Base-by-base conservation (phyloP, 164 flowering plant species). In the Paratinospora sagittata region DNA sequence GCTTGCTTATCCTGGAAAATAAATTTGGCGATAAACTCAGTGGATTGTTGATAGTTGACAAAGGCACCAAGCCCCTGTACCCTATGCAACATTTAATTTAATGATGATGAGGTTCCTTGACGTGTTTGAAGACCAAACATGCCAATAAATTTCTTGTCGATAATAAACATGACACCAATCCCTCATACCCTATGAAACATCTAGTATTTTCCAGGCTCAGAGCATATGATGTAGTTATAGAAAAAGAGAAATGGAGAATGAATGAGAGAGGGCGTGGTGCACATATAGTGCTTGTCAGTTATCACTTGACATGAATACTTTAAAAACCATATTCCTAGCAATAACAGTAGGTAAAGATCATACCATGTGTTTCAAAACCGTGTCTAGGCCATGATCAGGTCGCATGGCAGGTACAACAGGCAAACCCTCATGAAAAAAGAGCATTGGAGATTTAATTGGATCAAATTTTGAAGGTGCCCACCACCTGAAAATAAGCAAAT, bases 401-500 rank as follows among this genome's bases (percentile, higher is more conserved):
- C 78, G 43, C 34, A 87, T 27, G 24, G 92, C 92, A 79, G 98
- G 99, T 33, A 86, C 72, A 66, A 91, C 73, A 60, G 99, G 98
- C 76, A 71, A 71, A 64, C 92, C 93, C 27, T 84, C 83, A 75
- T 88, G 85, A 63, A 91, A 93, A 84, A 96, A 96, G 63, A 96
- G 86, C 97, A 96, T 89, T 47, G 99, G 99, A 30, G 99, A 91
- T 68, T 87, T 86, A 17, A 82, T 72, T 10, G 97, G 99, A 52
- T 96, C 95, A 84, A 96, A 96, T 75, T 93, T 96, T 73, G 97
- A 81, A 70, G 97, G 96, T 74, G 99, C 97, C 94, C 96, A 89
- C 99, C 99, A 96, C 99, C 99, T 96, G 74, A 72, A 58, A 72
- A 36, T 26, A 52, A 62, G 24, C 77, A 37, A 34, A 3, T 67